Base-by-base conservation (phyloP, 78 protist genomes). In the Isochrysis galbana region DNA sequence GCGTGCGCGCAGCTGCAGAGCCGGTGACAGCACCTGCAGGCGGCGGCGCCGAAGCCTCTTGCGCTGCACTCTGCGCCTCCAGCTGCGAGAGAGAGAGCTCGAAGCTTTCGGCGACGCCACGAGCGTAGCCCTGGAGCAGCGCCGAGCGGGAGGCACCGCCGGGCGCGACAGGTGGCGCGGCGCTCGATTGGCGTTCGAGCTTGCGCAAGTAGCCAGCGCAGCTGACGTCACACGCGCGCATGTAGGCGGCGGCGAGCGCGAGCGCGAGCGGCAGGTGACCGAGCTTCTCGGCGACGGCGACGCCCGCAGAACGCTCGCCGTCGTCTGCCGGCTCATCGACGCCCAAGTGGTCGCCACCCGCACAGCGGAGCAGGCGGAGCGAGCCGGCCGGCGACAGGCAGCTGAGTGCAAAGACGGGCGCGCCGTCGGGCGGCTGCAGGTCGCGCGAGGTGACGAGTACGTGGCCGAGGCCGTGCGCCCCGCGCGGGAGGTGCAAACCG, bases 191-290 rank as follows among this genome's bases (percentile, higher is more conserved):
- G 34, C 39, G 23, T 19, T 25, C 23, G 26, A 77, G 46, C 84
- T 46, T 41, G 1, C 47, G 84, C 17, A 77, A 29, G 84, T 77
- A 77, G n/a, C 32, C 47, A 22, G 84, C 44, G 46, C 84, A 77
- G 19, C 48, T 39, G 32, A 77, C 84, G 32, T 77, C 84, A 46
- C 84, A 77, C 23, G 84, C 84, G 84, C 84, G 84, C 84, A 77
- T 77, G 46, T 77, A 77, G 32, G 84, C 84, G 84, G 84, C 84
- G 46, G 84, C 84, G 32, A 77, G 84, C 47, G 84, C 84, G 1
- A 77, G 84, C 19, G 84, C 84, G 19, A 77, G 84, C 44, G 84
- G 84, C n/a, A 77, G 22, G 47, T 39, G 23, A 46, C 84, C 84
- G 44, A 77, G 84, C 47, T 70, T n/a, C 34, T 4, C 80, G 14